A percentile compares a stretch with the other conserved stretches of the same genome.
Conservation (phyloP, 371 early-diverging fungal genomes). For the Funneliformis caledonium region DNA sequence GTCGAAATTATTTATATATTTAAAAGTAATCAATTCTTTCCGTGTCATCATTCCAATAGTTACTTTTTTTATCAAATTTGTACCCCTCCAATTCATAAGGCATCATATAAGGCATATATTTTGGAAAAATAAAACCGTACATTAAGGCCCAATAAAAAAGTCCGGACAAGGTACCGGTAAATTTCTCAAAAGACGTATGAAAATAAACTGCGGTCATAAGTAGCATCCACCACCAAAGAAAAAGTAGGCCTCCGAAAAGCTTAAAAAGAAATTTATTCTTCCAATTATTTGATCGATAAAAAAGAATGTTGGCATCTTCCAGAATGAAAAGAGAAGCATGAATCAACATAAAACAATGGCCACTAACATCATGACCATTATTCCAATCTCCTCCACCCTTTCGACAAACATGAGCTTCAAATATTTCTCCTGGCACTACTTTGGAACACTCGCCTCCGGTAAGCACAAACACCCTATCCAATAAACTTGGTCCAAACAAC, state of each 20-base stretch:
- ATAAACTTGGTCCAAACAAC: conserved; percentile 80
- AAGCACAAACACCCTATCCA: conserved; percentile 75
- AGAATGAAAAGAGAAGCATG: conserved; percentile 81
- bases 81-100: neutral
- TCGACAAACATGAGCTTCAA: conserved; percentile 56
- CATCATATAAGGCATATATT: neutral
- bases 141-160: conserved; percentile 3
- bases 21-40: no score
- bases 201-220: conserved; percentile 16
- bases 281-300: neutral
- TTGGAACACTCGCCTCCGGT: conserved; percentile 70
- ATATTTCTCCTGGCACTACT: no score
- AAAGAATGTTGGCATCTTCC: conserved; percentile 58
- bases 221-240: conserved; percentile 28
- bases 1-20: no score
- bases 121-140: conserved; percentile 1
- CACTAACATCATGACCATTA: conserved; percentile 84
- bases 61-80: neutral
- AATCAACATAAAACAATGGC: conserved; percentile 88
- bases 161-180: conserved; percentile 11
- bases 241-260: neutral
- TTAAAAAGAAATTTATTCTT: neutral
- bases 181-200: neutral
- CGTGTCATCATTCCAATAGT: no score
- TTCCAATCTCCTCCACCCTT: conserved; percentile 73